A percentile compares a stretch with the other conserved stretches of the same genome.
Conservation (phyloP, 306 rosid species). For the Medicago arabica region DNA sequence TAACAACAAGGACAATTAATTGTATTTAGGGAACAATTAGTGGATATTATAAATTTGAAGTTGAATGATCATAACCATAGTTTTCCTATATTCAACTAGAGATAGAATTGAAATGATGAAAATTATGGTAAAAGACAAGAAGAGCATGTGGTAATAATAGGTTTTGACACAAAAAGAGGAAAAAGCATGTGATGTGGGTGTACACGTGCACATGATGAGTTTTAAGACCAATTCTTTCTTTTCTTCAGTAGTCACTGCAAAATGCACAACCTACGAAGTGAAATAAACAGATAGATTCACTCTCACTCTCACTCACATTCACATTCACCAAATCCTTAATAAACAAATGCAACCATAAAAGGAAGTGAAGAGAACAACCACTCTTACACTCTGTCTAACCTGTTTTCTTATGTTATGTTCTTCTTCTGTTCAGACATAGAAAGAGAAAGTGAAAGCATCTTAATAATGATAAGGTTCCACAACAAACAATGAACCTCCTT, state of each 20-base stretch:
- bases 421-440: constrained; percentile 39
- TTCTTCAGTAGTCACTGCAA: constrained; percentile 33
- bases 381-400: constrained; percentile 41
- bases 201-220: constrained; percentile 64
- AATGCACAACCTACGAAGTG: constrained; percentile 52
- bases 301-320: background rate
- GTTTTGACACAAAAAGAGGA: constrained; percentile 37
- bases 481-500: constrained; percentile 20
- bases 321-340: constrained; percentile 7
- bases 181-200: constrained; percentile 68
- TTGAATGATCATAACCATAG: too few species aligned
- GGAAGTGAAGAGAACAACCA: constrained; percentile 9
- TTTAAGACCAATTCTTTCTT: too few species aligned
- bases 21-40: too few species aligned
- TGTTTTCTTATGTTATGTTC: constrained; percentile 32
- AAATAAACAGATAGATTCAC: constrained; percentile 56
- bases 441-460: constrained; percentile 30
- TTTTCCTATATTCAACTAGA: too few species aligned
- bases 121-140: constrained; percentile 14
- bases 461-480: constrained; percentile 48
- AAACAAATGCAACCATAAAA: constrained; percentile 36
- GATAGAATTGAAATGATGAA: too few species aligned
- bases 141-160: constrained; percentile 46
- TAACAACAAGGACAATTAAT: too few species aligned
- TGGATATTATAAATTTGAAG: too few species aligned